A percentile compares a stretch with the other conserved stretches of the same genome.
Evolutionary conservation across 305 asterid species (phyloP).

Genomic region (Solanum aculeatissimum): DNA sequence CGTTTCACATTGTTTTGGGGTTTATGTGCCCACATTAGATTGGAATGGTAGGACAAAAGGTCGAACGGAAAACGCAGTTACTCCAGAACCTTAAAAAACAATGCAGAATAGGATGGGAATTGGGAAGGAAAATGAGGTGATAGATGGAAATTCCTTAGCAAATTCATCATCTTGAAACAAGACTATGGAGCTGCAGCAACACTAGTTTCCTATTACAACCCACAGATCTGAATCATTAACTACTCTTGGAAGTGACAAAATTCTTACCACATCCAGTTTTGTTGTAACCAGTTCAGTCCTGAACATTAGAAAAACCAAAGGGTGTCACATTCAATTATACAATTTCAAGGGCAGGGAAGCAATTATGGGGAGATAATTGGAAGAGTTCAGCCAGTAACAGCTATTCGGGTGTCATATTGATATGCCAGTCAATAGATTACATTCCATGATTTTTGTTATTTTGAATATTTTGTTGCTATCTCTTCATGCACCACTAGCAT

Average conservation of each 20-base stretch:
- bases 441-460: conserved; percentile 14
- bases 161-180: neutral
- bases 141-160: too few species aligned
- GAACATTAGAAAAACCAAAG: neutral
- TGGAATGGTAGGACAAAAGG: neutral
- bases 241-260: neutral
- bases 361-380: neutral
- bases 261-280: neutral
- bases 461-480: neutral
- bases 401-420: conserved; percentile 1
- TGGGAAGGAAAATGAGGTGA: too few species aligned
- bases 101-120: neutral
- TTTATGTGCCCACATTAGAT: neutral
- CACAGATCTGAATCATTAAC: neutral
- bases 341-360: conserved; percentile 6
- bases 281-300: neutral
- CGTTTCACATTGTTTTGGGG: neutral
- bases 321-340: conserved; percentile 12
- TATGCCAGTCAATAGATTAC: conserved; percentile 13
- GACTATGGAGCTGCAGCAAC: neutral
- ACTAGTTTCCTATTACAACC: neutral
- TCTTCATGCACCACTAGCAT: conserved; percentile 26
- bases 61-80: neutral
- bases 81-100: neutral
- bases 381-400: neutral